A percentile compares a stretch with the other conserved stretches of the same genome.
Evolutionary conservation across 441 rosid species (phyloP).

Genomic region (Eutrema salsugineum): DNA sequence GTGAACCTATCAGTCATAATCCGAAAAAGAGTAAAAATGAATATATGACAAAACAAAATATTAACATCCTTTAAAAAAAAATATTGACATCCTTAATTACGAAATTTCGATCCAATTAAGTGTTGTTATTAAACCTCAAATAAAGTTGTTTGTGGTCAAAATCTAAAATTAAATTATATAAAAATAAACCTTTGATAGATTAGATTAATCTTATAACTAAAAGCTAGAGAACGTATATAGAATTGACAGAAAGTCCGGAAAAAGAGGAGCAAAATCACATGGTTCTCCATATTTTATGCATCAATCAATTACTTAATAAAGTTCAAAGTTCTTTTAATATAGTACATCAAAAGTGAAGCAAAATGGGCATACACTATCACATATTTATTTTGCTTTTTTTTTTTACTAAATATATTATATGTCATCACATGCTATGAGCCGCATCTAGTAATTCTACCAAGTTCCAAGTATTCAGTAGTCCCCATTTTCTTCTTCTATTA

Average conservation of each 20-base stretch:
- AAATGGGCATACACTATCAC: slow-evolving; percentile 25
- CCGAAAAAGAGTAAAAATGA: no score
- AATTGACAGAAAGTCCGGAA: slow-evolving; percentile 27
- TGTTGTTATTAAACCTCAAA: no score
- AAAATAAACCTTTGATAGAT: no score
- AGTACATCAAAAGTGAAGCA: slow-evolving; percentile 20
- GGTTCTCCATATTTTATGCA: slow-evolving; percentile 34
- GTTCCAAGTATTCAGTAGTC: slow-evolving; percentile 12
- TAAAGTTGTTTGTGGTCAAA: no score
- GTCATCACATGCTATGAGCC: slow-evolving; percentile 18
- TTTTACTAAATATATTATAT: neutral
- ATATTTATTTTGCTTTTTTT: neutral
- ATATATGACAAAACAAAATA: neutral
- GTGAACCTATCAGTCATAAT: neutral
- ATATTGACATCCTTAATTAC: no score
- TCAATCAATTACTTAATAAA: slow-evolving; percentile 12
- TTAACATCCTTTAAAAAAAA: no score
- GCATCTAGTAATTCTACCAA: slow-evolving; percentile 15
- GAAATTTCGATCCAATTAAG: no score
- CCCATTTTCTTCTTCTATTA: slow-evolving; percentile 9
- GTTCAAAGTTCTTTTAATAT: slow-evolving; percentile 9
- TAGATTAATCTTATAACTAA: neutral
- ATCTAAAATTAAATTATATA: no score
- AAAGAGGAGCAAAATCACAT: slow-evolving; percentile 45
- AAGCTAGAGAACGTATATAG: neutral